Evolutionary conservation across 305 asterid genomes (phyloP), one percentile per base, ranked within the genome.

Genomic region (Fraxinus ornus): DNA sequence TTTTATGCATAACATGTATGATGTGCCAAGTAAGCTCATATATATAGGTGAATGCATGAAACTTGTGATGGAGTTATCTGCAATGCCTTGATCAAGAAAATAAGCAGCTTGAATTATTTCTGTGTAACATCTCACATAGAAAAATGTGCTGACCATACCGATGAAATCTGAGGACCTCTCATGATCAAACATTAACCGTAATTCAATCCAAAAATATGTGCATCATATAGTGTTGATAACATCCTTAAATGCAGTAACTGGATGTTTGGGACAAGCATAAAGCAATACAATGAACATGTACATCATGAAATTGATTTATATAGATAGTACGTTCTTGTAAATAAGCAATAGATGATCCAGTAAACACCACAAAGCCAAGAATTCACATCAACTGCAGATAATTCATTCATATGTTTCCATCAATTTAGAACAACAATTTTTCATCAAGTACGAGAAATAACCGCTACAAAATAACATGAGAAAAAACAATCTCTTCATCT

Each of bases 11-110:
- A 32, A 77, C 68, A 80, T 10, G 57, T 64, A 47, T 7, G 24
- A 74, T 66, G 21, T 28, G 24, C 75, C 41, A 77, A 55, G 41
- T 64, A 75, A 70, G 75, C 17, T 49, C 12, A 44, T 30, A 41
- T 28, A 28, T 19, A 4, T 5, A 26, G 30, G 62, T 30, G 77
- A 80, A 79, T 28, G 71, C 64, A 36, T 68, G 21, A 62, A 85
- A 78, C 79, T 21, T 47, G 2, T 35, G 62, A 36, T 39, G 79
- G 74, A 22, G 15, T 13, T 75, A 30, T 77, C 36, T n/a, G 64
- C 26, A 21, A 17, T 71, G 82, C 68, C 32, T 78, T 33, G 64
- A 44, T 22, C 82, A 28, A 81, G 71, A 80, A 76, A 75, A 77
- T 4, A 39, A 37, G 77, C 8, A 83, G 44, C 64, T 36, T 37